Base-by-base conservation (phyloP, 805 yeast genomes). In the Saturnispora besseyi region DNA sequence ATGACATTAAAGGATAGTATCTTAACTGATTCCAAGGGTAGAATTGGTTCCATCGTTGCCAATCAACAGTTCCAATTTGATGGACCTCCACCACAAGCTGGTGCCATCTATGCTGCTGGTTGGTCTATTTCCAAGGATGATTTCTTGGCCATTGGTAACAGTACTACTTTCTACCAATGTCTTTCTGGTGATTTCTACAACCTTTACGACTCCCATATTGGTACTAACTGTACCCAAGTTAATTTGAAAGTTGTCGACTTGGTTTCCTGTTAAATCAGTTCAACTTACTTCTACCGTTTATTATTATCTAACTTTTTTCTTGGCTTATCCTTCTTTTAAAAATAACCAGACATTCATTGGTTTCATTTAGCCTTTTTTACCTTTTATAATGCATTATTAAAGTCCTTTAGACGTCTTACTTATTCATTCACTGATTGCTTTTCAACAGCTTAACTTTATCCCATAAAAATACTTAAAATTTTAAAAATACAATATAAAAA, bases 51-150 rank as follows among this genome's bases (percentile, higher is more conserved):
- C 41, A 76, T 77, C 64, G 81, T 77, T 55, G 79, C 81, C 52
- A 76, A 76, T 76, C 71, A 78, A 69, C 82, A 78, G 67, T 77
- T 78, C 76, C 82, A 78, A 68, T 78, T 78, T 57, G 82, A 78
- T 61, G 82, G 82, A 61, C 81, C 81, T 45, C 81, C 81, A 65
- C 82, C 82, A 52, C 82, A 78, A 68, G 82, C 77, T 51, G 78
- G 78, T 66, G 71, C 77, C 45, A 71, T 72, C 51, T 70, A 73
- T 55, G 78, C 78, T 57, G 76, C 73, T 45, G 77, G 78, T 51
- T 73, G 78, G 78, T 68, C 77, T 41, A 66, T 74, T 53, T 64
- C 73, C 46, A 60, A 63, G 42, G 74, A 69, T 34, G 75, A 70
- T 42, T 63, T 66, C 62, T 74, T 76, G 58, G 79, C 79, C 42